Percentiles rank a stretch among this genome's conserved stretches.
Evolutionary conservation across 1,284 basidiomycete species (phyloP).

Genomic region (Cryptococcus sp.): DNA sequence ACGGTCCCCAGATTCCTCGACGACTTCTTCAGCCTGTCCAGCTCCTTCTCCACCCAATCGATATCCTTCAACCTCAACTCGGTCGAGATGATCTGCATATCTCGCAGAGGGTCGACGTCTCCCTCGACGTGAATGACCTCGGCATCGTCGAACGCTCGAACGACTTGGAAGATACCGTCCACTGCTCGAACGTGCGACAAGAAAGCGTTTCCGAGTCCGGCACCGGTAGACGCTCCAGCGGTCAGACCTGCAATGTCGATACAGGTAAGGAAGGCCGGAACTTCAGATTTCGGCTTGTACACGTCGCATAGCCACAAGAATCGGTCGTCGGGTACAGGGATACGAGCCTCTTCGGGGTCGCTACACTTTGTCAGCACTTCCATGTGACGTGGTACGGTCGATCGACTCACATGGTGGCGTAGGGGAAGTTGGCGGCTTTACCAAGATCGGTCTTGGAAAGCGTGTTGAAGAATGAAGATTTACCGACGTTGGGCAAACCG

Average conservation of each 20-base stretch:
- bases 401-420: slow-evolving; percentile 69
- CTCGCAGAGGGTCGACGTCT: slow-evolving; percentile 89
- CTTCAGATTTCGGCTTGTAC: slow-evolving; percentile 83
- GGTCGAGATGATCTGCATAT: slow-evolving; percentile 97
- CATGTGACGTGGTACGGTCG: background rate
- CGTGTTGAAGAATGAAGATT: slow-evolving; percentile 91
- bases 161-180: slow-evolving; percentile 98
- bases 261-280: slow-evolving; percentile 94
- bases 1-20: slow-evolving; percentile 59
- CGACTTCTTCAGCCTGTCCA: slow-evolving; percentile 71
- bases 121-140: slow-evolving; percentile 99
- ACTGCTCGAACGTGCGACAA: slow-evolving; percentile 96
- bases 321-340: slow-evolving; percentile 91
- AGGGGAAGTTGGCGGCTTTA: slow-evolving; percentile 97
- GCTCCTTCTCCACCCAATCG: slow-evolving; percentile 92
- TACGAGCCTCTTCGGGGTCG: slow-evolving; percentile 73
- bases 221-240: slow-evolving; percentile 93
- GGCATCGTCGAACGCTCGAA: slow-evolving; percentile 96
- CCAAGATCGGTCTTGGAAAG: slow-evolving; percentile 88
- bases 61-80: slow-evolving; percentile 95
- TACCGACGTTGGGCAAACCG: slow-evolving; percentile 90
- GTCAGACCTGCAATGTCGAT: slow-evolving; percentile 99
- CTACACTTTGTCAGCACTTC: slow-evolving; percentile 10
- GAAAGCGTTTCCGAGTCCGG: slow-evolving; percentile 96
- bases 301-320: slow-evolving; percentile 89